Conservation (phyloP, 129 eudicot genomes). For the Tagetes erecta region DNA sequence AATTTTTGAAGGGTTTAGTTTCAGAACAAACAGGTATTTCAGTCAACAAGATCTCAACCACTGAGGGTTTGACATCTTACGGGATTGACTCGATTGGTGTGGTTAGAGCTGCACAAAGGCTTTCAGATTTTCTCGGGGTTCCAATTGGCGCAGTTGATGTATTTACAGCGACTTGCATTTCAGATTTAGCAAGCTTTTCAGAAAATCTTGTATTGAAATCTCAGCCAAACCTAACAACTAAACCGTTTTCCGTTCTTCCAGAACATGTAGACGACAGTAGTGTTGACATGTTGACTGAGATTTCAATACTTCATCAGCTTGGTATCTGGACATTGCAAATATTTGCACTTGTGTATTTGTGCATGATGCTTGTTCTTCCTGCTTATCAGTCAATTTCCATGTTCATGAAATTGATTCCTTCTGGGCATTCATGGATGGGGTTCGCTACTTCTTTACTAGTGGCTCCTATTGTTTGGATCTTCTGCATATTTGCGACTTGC, state of each 20-base stretch:
- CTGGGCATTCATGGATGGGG: constrained; percentile 34
- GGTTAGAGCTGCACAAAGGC: constrained; percentile 87
- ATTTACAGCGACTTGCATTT: constrained; percentile 75
- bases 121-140: constrained; percentile 77
- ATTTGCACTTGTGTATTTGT: constrained; percentile 53
- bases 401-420: constrained; percentile 41
- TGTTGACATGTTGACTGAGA: constrained; percentile 42
- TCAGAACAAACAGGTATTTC: constrained; percentile 68
- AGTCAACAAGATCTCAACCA: constrained; percentile 57
- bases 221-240: constrained; percentile 40
- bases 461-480: constrained; percentile 78
- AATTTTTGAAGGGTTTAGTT: constrained; percentile 54
- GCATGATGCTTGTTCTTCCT: constrained; percentile 63
- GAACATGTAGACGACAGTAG: constrained; percentile 36
- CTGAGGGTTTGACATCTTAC: constrained; percentile 62
- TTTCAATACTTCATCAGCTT: constrained; percentile 46
- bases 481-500: constrained; percentile 72
- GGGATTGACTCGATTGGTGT: constrained; percentile 91
- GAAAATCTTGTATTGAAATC: constrained; percentile 63
- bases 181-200: constrained; percentile 72
- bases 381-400: constrained; percentile 52
- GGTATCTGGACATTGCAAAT: constrained; percentile 56
- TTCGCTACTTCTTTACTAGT: constrained; percentile 46
- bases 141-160: constrained; percentile 87
- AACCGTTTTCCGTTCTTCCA: constrained; percentile 26